Percentiles rank a stretch among this genome's conserved stretches.
These are phyloP conservation scores for Colletotrichum lentis DNA, from an alignment of 2,329 filamentous ascomycete genomes.

Conservation along the genomic window DNA sequence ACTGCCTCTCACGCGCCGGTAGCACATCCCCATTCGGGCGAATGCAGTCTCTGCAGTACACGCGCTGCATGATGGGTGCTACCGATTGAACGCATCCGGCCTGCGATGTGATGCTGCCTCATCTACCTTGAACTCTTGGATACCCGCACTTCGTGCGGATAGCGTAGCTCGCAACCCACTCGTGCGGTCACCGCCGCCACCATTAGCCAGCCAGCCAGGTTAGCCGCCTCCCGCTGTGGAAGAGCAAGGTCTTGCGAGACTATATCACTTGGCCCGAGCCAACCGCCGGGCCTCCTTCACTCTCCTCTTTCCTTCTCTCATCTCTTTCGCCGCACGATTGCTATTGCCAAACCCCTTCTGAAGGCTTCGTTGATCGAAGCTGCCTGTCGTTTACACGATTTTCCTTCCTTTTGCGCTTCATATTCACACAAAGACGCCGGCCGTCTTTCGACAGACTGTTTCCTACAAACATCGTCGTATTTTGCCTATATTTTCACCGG, in stretches of 20 bases:
- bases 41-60: slow-evolving; percentile 29
- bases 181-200: slow-evolving; percentile 16
- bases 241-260: slow-evolving; percentile 28
- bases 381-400: slow-evolving; percentile 50
- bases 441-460: slow-evolving; percentile 43
- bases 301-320: slow-evolving; percentile 38
- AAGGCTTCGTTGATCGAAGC: slow-evolving; percentile 56
- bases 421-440: slow-evolving; percentile 46
- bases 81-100: slow-evolving; percentile 4
- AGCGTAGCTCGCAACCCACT: slow-evolving; percentile 31
- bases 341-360: slow-evolving; percentile 39
- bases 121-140: slow-evolving; percentile 21
- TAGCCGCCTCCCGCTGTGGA: slow-evolving; percentile 28
- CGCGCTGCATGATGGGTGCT: slow-evolving; percentile 25
- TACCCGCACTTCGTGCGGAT: slow-evolving; percentile 12
- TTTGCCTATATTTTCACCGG: slow-evolving; percentile 33
- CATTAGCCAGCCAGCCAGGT: neutral
- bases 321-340: slow-evolving; percentile 37
- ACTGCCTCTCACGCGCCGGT: slow-evolving; percentile 29
- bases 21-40: slow-evolving; percentile 25
- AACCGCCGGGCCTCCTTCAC: slow-evolving; percentile 20
- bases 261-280: slow-evolving; percentile 32
- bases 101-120: slow-evolving; percentile 18
- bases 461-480: slow-evolving; percentile 27
- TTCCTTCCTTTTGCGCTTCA: slow-evolving; percentile 39